Conservation (phyloP, 371 early-diverging fungal species). For the Mucor indicus region DNA sequence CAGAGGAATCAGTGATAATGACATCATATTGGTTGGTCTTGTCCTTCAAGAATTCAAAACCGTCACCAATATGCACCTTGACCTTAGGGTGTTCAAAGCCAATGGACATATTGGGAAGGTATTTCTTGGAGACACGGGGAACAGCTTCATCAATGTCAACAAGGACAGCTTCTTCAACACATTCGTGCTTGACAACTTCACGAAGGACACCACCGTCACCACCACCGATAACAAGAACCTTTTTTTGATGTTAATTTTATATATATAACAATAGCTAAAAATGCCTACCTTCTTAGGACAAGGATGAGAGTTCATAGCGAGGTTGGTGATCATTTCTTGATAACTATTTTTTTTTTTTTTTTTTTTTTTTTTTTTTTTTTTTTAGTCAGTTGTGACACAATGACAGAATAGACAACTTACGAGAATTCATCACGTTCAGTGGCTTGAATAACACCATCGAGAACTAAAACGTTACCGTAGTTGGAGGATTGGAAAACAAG, state of each 20-base stretch:
- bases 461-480: constrained; percentile 94
- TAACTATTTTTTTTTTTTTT: constrained; percentile 52
- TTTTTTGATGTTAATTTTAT: background rate
- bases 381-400: background rate
- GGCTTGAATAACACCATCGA: constrained; percentile 96
- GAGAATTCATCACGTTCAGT: constrained; percentile 98
- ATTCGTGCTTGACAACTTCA: constrained; percentile 94
- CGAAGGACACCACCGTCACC: constrained; percentile 98
- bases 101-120: constrained; percentile 89
- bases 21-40: constrained; percentile 88
- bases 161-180: constrained; percentile 80
- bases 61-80: constrained; percentile 91
- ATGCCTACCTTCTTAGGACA: constrained; percentile 84
- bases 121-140: constrained; percentile 85
- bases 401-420: constrained; percentile 41
- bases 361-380: too few relatives aligned
- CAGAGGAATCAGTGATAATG: constrained; percentile 98
- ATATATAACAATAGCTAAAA: too few relatives aligned
- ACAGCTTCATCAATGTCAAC: constrained; percentile 98
- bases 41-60: constrained; percentile 88
- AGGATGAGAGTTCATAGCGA: constrained; percentile 93
- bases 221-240: constrained; percentile 97
- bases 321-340: constrained; percentile 98
- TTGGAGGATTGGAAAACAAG: constrained; percentile 91
- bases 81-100: constrained; percentile 95